These are phyloP conservation scores for Glycine latifolia DNA, from an alignment of 306 rosid species.

Conservation along the genomic window DNA sequence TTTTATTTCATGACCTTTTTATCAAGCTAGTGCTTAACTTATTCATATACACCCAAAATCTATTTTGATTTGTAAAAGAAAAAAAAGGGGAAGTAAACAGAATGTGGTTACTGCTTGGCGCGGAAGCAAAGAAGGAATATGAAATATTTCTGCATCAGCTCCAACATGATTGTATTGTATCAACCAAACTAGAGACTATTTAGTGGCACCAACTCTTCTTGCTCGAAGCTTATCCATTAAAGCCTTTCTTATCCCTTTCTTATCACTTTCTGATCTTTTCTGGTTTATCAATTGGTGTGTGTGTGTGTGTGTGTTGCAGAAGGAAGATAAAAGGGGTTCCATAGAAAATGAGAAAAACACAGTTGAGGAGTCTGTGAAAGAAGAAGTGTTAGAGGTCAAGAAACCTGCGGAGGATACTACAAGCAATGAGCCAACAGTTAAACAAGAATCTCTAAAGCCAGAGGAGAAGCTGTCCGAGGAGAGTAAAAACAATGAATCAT, in stretches of 20 bases:
- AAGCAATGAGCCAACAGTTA: slow-evolving; percentile 17
- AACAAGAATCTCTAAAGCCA: slow-evolving; percentile 39
- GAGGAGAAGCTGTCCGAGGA: slow-evolving; percentile 37
- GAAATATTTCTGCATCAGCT: neutral
- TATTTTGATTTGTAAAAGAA: neutral
- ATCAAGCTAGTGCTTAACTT: neutral
- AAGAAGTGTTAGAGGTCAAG: slow-evolving; percentile 10
- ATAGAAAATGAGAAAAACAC: slow-evolving; percentile 39
- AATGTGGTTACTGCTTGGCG: neutral
- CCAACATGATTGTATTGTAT: neutral
- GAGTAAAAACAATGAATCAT: slow-evolving; percentile 28
- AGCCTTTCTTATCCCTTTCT: neutral
- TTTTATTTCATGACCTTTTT: neutral
- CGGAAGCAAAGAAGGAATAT: neutral
- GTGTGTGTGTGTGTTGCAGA: slow-evolving; percentile 28
- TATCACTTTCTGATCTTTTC: neutral
- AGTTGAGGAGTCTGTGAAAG: slow-evolving; percentile 42
- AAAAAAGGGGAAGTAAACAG: neutral
- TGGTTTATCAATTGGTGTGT: neutral
- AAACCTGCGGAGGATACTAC: slow-evolving; percentile 35
- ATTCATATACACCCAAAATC: neutral
- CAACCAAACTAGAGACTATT: neutral
- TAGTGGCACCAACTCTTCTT: neutral
- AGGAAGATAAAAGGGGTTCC: slow-evolving; percentile 41
- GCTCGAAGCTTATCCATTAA: neutral